These are phyloP conservation scores for Talaromyces wortmannii DNA, from an alignment of 495 filamentous ascomycete species.

Conservation along the genomic window DNA sequence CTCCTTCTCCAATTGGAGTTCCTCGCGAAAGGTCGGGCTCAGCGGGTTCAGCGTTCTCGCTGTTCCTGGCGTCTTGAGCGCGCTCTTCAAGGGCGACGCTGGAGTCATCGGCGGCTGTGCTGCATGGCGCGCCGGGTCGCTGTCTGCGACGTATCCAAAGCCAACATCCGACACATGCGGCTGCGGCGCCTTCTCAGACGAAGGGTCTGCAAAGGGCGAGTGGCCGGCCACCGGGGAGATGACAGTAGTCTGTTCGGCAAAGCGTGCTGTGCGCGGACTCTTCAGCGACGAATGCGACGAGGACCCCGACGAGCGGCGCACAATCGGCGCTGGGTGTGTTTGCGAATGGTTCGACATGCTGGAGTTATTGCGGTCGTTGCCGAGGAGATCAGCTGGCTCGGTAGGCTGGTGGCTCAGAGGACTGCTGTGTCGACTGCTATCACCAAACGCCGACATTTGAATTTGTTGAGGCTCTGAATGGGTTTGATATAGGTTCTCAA, in stretches of 20 bases:
- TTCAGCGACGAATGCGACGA: conserved; percentile 53
- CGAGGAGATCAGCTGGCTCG: background rate
- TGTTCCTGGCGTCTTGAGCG: conserved; percentile 76
- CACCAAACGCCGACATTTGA: background rate
- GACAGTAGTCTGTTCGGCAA: conserved; percentile 84
- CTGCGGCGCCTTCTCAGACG: conserved; percentile 33
- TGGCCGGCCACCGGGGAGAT: conserved; percentile 64
- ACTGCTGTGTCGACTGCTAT: background rate
- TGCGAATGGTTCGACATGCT: conserved; percentile 3
- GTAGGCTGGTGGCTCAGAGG: background rate
- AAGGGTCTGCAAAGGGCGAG: conserved; percentile 65
- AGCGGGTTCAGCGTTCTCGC: conserved; percentile 60
- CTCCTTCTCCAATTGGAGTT: conserved; percentile 72
- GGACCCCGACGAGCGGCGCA: conserved; percentile 26
- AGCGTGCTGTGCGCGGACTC: conserved; percentile 74
- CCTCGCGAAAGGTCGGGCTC: conserved; percentile 85
- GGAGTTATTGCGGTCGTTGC: background rate
- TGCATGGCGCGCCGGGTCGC: conserved; percentile 43
- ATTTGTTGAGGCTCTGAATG: background rate
- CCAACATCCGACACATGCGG: conserved; percentile 72
- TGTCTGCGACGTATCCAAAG: conserved; percentile 77
- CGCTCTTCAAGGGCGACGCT: conserved; percentile 74
- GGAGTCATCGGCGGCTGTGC: conserved; percentile 51
- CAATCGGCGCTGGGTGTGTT: conserved; percentile 1
- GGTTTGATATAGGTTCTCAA: conserved; percentile 1